Percentiles rank a stretch among this genome's conserved stretches.
Conservation (phyloP, 2,329 filamentous ascomycete genomes). For the Cadophora malorum region DNA sequence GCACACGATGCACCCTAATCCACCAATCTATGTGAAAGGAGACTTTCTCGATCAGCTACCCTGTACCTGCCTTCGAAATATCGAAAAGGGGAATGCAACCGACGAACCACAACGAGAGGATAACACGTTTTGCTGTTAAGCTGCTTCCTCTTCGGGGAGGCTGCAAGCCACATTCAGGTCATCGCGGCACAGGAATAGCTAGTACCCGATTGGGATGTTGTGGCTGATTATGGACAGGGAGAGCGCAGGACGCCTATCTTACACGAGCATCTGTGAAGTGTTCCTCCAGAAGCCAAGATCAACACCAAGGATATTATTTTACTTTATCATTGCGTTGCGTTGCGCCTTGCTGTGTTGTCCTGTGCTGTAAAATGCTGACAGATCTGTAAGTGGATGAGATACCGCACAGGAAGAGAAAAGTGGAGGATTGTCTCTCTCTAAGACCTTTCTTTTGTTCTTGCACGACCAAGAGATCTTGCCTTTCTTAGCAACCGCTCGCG, state of each 20-base stretch:
- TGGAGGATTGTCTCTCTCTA: neutral
- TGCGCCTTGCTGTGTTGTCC: neutral
- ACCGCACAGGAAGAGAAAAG: neutral
- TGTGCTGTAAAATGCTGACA: neutral
- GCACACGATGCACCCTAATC: neutral
- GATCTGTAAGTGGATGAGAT: neutral
- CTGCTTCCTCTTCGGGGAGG: slow-evolving; percentile 11
- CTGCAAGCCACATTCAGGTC: neutral
- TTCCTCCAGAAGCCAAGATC: slow-evolving; percentile 3
- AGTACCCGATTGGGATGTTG: slow-evolving; percentile 4
- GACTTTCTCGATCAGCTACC: neutral
- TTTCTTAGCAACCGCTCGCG: neutral
- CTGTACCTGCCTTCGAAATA: neutral
- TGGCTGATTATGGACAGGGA: slow-evolving; percentile 2
- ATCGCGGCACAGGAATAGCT: neutral
- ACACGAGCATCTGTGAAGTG: neutral
- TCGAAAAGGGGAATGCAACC: neutral
- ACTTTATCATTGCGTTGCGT: neutral
- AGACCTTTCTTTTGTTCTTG: neutral
- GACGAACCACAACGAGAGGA: slow-evolving; percentile 3
- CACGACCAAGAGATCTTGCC: slow-evolving; percentile 4
- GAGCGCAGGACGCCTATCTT: neutral
- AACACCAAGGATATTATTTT: neutral
- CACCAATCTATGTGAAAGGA: neutral
- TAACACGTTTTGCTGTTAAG: neutral